A percentile compares a stretch with the other conserved stretches of the same genome.
phyloP scores from a whole-genome alignment of 1,284 basidiomycete genomes.

The Cryptococcus amylolentus region DNA sequence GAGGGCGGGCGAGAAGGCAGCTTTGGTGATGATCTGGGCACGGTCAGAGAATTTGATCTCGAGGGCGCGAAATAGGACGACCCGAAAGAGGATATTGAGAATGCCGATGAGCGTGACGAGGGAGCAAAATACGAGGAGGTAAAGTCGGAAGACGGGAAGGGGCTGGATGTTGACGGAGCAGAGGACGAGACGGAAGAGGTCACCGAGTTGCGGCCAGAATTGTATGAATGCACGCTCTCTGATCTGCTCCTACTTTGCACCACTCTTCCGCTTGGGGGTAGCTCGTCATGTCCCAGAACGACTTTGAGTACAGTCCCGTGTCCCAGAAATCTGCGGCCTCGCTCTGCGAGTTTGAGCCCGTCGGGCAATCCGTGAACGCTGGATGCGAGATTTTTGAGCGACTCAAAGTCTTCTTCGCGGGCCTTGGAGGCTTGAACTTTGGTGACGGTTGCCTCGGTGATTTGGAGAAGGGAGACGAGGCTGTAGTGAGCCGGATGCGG shows the following conservation, averaged over 20 bases:
- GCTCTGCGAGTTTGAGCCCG: conserved; percentile 58
- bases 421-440: conserved; percentile 76
- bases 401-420: conserved; percentile 75
- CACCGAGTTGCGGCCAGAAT: background rate
- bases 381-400: conserved; percentile 61
- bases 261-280: background rate
- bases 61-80: conserved; percentile 16
- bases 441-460: conserved; percentile 64
- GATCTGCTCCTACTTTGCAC: background rate
- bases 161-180: conserved; percentile 13
- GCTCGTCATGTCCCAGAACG: background rate
- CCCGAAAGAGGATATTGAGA: conserved; percentile 24
- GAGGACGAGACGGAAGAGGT: conserved; percentile 3
- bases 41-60: conserved; percentile 13
- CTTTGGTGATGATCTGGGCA: background rate
- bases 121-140: conserved; percentile 12
- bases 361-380: conserved; percentile 62
- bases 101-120: conserved; percentile 25
- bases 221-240: background rate
- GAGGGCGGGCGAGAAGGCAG: conserved; percentile 19
- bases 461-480: conserved; percentile 63
- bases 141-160: conserved; percentile 31
- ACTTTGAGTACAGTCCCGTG: conserved; percentile 57
- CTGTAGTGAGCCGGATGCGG: conserved; percentile 65
- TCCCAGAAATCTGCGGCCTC: conserved; percentile 68